Conservation (phyloP, 768 basidiomycete genomes). For the Tricholoma sp. region DNA sequence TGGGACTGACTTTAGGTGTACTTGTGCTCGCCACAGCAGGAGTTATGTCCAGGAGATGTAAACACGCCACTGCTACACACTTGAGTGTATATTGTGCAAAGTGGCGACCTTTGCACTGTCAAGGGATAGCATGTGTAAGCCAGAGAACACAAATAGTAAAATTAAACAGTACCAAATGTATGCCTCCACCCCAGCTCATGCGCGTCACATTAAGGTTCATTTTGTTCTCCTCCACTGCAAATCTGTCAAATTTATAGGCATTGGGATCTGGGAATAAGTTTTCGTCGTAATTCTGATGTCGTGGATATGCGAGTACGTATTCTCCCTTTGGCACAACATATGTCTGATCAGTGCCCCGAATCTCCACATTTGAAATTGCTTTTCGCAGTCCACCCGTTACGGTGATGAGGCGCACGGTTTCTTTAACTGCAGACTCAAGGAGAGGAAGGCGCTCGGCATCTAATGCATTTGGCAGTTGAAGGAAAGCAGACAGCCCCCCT, state of each 20-base stretch:
- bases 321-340: slow-evolving; percentile 1
- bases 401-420: neutral
- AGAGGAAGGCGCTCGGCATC: neutral
- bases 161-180: neutral
- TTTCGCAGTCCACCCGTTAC: neutral
- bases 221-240: neutral
- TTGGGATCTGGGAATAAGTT: neutral
- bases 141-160: neutral
- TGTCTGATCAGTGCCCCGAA: neutral
- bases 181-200: neutral
- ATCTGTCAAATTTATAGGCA: neutral
- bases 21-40: neutral
- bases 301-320: neutral
- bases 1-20: neutral
- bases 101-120: slow-evolving; percentile 1
- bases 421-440: neutral
- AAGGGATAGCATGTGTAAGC: neutral
- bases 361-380: neutral
- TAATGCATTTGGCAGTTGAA: neutral
- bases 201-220: neutral
- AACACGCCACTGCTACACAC: neutral
- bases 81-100: neutral
- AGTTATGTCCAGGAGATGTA: neutral
- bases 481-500: neutral
- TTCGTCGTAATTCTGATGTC: slow-evolving; percentile 1